Base-by-base conservation (phyloP, 1,284 basidiomycete genomes). In the Pterula multifida region DNA sequence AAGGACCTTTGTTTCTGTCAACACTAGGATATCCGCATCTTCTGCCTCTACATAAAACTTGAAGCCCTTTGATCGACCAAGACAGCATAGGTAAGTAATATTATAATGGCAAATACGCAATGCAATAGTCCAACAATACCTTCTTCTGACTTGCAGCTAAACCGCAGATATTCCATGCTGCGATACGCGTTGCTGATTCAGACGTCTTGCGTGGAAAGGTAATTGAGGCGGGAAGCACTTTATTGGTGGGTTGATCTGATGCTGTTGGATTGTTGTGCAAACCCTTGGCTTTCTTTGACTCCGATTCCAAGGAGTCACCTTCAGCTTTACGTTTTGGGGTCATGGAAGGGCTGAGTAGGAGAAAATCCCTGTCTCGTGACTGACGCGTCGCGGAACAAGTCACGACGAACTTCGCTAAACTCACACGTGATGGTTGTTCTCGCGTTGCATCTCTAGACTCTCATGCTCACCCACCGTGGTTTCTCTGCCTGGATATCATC, bases 1-100 rank as follows among this genome's bases (percentile, higher is more conserved):
- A 47, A 36, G 24, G 50, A 78, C 85, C 71, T 90, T 92, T 15
- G 87, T 90, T 65, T 92, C 88, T 0, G 84, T 88, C 47, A 91
- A 64, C 11, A 91, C 74, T 26, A 91, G 67, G 21, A 92, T 70
- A 60, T 92, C 88, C 0, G 88, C 78, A 59, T 90, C 79, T 58
- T 92, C 88, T 1, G 88, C 87, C 57, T 86, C 80, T 23, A 90
- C 69, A 58, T 92, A 92, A 56, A 69, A 63, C 57, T 78, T 81
- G 66, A 91, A 89, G 0, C 89, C 88, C 85, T 90, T 56, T 3
- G 26, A 1, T 25, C 24, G 15, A 25, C 45, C n/a, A n/a, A n/a
- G n/a, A n/a, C n/a, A n/a, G n/a, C n/a, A 13, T 39, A 26, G 39
- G 53, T 3, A 28, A 26, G 17, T 12, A 17, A 24, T 23, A 9